Conservation (phyloP, 2,329 filamentous ascomycete genomes). For the Chaetothyriales sp. region DNA sequence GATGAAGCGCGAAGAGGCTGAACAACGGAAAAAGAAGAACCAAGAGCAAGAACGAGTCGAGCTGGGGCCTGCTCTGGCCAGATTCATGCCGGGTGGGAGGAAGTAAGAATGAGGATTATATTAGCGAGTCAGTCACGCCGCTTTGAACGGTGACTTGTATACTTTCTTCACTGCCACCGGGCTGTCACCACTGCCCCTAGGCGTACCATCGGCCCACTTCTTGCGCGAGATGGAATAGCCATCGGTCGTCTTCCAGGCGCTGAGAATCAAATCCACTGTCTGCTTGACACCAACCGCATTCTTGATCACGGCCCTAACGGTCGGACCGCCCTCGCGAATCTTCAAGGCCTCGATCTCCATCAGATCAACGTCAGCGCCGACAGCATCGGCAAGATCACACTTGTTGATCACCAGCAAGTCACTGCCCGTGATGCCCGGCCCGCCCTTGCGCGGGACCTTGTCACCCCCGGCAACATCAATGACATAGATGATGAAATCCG, state of each 20-base stretch:
- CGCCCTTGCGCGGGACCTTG: constrained; percentile 91
- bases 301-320: constrained; percentile 96
- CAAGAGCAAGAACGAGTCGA: constrained; percentile 54
- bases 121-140: neutral
- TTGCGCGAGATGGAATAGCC: constrained; percentile 38
- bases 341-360: constrained; percentile 92
- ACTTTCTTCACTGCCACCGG: constrained; percentile 4
- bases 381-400: constrained; percentile 78
- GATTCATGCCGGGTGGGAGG: constrained; percentile 46
- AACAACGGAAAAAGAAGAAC: constrained; percentile 48
- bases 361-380: constrained; percentile 77
- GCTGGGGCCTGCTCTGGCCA: constrained; percentile 68
- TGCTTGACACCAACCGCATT: constrained; percentile 68
- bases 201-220: constrained; percentile 29
- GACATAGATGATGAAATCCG: constrained; percentile 96
- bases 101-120: neutral
- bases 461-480: constrained; percentile 95
- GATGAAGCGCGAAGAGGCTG: constrained; percentile 53
- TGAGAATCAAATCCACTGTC: constrained; percentile 75
- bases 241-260: constrained; percentile 83
- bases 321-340: constrained; percentile 91
- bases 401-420: constrained; percentile 93
- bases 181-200: constrained; percentile 19
- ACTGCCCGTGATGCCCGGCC: constrained; percentile 90
- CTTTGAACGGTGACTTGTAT: neutral